Percentiles rank a stretch among this genome's conserved stretches.
Evolutionary conservation across 257 asterid species (phyloP).

Genomic region (Gynochthodes officinalis): DNA sequence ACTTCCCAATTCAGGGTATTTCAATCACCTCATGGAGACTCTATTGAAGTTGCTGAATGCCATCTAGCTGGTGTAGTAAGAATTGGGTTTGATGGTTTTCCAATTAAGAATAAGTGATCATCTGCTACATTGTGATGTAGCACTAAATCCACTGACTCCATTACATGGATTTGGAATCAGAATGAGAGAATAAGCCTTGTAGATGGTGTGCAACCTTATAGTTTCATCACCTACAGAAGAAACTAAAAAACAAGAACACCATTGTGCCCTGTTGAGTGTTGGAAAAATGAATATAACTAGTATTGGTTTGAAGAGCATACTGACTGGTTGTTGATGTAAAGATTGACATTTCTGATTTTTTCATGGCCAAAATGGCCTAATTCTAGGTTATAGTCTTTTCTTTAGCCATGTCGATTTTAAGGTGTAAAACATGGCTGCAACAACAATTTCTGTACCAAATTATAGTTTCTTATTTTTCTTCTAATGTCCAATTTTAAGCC

Average conservation of each 20-base stretch:
- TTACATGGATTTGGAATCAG: neutral
- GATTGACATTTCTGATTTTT: constrained; percentile 13
- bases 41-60: neutral
- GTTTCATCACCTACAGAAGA: neutral
- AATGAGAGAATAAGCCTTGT: neutral
- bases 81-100: neutral
- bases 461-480: neutral
- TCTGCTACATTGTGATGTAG: too few species aligned
- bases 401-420: neutral
- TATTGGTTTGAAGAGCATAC: neutral
- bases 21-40: neutral
- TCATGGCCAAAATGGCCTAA: constrained; percentile 16
- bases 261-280: neutral
- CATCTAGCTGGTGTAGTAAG: constrained; percentile 1
- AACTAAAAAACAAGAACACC: neutral
- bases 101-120: constrained; percentile 2
- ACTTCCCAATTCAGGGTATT: neutral
- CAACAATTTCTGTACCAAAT: neutral
- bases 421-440: neutral
- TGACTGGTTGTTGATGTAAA: constrained; percentile 1
- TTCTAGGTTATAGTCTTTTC: neutral
- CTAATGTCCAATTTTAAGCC: too few species aligned
- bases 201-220: neutral
- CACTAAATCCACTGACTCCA: neutral
- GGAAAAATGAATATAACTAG: constrained; percentile 4